phyloP scores from a whole-genome alignment of 768 basidiomycete genomes.

The Tephrocybe sp. region DNA sequence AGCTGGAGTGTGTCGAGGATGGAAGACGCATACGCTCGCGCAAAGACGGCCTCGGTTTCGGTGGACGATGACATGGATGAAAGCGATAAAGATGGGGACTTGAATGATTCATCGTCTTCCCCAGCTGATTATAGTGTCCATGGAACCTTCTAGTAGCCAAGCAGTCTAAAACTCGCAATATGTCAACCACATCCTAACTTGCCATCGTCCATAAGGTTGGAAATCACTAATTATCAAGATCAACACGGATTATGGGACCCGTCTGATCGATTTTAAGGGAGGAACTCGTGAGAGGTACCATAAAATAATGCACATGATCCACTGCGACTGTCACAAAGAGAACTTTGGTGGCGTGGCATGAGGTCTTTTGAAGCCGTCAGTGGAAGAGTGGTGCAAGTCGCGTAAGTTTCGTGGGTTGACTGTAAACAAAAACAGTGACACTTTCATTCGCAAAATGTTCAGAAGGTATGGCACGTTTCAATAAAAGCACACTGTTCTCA shows the following conservation, averaged over 20 bases:
- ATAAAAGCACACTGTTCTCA: too few relatives aligned
- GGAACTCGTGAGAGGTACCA: not conserved
- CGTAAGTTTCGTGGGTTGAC: too few relatives aligned
- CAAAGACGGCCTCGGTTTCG: not conserved
- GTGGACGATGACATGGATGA: not conserved
- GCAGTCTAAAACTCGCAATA: not conserved
- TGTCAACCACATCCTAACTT: not conserved
- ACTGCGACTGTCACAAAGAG: constrained; percentile 2
- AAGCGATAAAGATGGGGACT: not conserved
- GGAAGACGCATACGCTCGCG: not conserved
- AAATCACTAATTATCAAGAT: not conserved
- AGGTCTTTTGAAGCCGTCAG: too few relatives aligned
- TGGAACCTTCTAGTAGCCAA: too few relatives aligned
- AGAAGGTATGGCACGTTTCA: too few relatives aligned
- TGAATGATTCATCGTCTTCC: not conserved
- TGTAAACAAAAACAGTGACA: too few relatives aligned
- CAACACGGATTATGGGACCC: not conserved
- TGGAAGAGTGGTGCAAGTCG: too few relatives aligned
- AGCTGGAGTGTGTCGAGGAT: not conserved
- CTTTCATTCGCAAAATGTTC: too few relatives aligned
- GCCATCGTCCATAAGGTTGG: not conserved
- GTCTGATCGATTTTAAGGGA: not conserved
- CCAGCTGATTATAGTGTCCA: not conserved
- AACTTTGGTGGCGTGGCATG: too few relatives aligned
- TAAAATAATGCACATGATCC: not conserved